Evolutionary conservation across 2,329 filamentous ascomycete genomes (phyloP).

Genomic region (Berkeleyomyces basicola): DNA sequence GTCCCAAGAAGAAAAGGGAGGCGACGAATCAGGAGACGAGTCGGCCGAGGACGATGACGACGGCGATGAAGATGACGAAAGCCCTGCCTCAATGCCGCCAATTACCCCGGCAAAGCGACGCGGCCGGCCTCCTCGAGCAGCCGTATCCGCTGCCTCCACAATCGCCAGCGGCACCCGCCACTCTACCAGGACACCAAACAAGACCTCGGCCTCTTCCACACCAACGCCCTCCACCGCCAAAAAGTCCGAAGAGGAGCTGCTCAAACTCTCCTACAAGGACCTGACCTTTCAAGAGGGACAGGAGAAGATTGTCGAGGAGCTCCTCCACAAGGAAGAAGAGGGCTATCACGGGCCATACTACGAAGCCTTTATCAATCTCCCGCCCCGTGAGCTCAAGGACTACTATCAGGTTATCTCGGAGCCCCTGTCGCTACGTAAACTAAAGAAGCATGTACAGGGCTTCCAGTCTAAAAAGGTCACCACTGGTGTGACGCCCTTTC

Average conservation of each 20-base stretch:
- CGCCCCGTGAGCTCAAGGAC: slow-evolving; percentile 58
- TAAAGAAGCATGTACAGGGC: slow-evolving; percentile 63
- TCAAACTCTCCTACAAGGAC: slow-evolving; percentile 42
- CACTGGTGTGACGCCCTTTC: slow-evolving; percentile 51
- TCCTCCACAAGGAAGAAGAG: slow-evolving; percentile 52
- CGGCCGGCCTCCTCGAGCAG: slow-evolving; percentile 8
- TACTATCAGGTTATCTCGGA: slow-evolving; percentile 76
- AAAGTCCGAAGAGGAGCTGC: slow-evolving; percentile 21
- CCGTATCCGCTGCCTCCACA: neutral
- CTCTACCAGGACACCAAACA: slow-evolving; percentile 8
- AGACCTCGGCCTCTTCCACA: slow-evolving; percentile 3
- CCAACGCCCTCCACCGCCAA: slow-evolving; percentile 7
- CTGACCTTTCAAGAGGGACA: slow-evolving; percentile 72
- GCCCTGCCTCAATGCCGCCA: neutral
- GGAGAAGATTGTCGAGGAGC: slow-evolving; percentile 64
- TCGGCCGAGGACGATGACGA: slow-evolving; percentile 19
- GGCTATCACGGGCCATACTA: slow-evolving; percentile 53
- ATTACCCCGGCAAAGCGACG: slow-evolving; percentile 7
- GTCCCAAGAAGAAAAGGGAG: slow-evolving; percentile 14
- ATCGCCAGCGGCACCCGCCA: slow-evolving; percentile 2
- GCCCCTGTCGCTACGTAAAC: slow-evolving; percentile 59
- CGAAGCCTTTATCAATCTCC: slow-evolving; percentile 62
- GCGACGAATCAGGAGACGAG: slow-evolving; percentile 20
- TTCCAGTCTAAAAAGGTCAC: slow-evolving; percentile 50
- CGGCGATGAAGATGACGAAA: slow-evolving; percentile 17